Conservation (phyloP, 2,329 filamentous ascomycete species). For the Cordyceps farinosa region DNA sequence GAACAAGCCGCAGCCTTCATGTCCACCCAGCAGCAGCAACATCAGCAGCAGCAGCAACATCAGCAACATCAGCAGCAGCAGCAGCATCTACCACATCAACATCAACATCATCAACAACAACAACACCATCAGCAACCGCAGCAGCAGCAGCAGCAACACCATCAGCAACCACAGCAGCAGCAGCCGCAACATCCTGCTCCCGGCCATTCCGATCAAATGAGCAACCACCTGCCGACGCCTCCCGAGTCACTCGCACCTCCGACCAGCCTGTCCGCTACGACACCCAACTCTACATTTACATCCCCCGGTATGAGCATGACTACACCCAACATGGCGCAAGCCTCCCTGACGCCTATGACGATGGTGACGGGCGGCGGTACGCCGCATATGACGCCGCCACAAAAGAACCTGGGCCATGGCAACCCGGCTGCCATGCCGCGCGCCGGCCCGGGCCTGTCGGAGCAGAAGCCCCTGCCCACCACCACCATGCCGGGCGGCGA, state of each 20-base stretch:
- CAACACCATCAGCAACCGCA: conserved; percentile 16
- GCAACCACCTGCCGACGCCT: conserved; percentile 40
- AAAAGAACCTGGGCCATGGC: conserved; percentile 27
- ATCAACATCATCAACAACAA: conserved; percentile 16
- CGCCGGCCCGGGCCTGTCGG: conserved; percentile 32
- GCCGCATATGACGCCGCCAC: conserved; percentile 31
- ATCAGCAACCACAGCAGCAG: conserved; percentile 16
- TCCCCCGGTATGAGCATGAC: conserved; percentile 36
- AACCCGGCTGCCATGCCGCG: conserved; percentile 41
- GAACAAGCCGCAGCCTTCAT: conserved; percentile 13
- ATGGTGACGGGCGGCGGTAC: not conserved
- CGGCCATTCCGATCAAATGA: conserved; percentile 26
- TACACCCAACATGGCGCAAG: conserved; percentile 29
- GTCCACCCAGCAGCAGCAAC: conserved; percentile 13
- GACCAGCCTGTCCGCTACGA: conserved; percentile 28
- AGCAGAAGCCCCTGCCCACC: conserved; percentile 43
- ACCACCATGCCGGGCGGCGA: conserved; percentile 41
- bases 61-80: conserved; percentile 19
- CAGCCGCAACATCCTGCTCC: conserved; percentile 26
- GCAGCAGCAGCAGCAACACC: conserved; percentile 22
- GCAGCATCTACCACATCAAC: conserved; percentile 8
- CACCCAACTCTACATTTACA: conserved; percentile 30
- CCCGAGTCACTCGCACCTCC: conserved; percentile 39
- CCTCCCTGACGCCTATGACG: conserved; percentile 1
- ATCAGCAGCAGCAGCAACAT: conserved; percentile 19